Base-by-base conservation (phyloP, 2,329 filamentous ascomycete species). In the Aspergillus udagawae region DNA sequence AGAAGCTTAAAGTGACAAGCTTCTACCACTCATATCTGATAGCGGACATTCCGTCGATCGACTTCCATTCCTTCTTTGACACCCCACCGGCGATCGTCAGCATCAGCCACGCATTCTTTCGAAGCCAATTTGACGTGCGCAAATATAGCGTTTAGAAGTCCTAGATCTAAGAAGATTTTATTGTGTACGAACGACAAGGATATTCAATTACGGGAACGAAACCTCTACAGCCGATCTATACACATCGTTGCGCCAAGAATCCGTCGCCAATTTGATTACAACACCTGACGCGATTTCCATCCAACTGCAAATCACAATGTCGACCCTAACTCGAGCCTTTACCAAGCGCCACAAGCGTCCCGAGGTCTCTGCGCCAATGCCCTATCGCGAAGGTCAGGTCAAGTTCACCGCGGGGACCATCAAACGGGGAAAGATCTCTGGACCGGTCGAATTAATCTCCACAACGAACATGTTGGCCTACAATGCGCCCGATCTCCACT, bases 391-490 rank as follows among this genome's bases (percentile, higher is more conserved):
- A 59, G 71, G 72, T n/a, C 77, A 77, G 59, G 67, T 73, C 57
- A 76, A 74, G 64, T 78, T 77, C 57, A 69, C 73, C 32, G 68
- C 77, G 8, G 77, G 75, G 29, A 76, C 73, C 20, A 79, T 80
- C 64, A 75, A 78, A 57, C 75, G 78, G 51, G 74, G 69, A 59
- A 75, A 77, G 60, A 99, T 99, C 71, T 99, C 94, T 1, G 85
- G 83, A 3, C 94, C 94, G 0, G 83, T 96, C 53, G 87, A 92
- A 74, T 83, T 99, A 61, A 81, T 97, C 51, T 95, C 94, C 58
- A 96, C 93, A 4, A 97, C 94, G 65, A 99, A 97, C 76, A 91
- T 95, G 84, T 87, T 97, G 54, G 92, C 91, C 7, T 96, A 96
- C 82, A 93, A 93, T 70, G 92, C 94, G 9, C 93, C 93, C 52